A percentile compares a stretch with the other conserved stretches of the same genome.
Conservation (phyloP, 495 filamentous ascomycete species). For the Hamigera avellanea region DNA sequence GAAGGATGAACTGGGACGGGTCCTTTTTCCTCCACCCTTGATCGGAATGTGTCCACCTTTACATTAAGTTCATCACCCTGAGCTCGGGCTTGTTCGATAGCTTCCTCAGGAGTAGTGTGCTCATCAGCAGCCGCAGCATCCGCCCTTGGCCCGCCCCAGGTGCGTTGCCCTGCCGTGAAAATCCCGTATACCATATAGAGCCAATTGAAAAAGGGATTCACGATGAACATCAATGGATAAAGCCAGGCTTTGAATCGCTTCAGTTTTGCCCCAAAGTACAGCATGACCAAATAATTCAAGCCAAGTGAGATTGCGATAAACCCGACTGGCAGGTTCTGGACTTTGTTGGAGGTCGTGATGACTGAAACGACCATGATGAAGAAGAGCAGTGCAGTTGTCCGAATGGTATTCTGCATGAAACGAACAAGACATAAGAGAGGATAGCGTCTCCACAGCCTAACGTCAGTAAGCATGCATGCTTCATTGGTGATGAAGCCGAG, state of each 20-base stretch:
- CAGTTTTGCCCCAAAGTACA: conserved; percentile 85
- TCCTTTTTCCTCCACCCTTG: conserved; percentile 46
- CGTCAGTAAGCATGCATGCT: conserved; percentile 95
- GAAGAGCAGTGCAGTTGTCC: conserved; percentile 89
- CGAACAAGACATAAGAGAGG: conserved; percentile 80
- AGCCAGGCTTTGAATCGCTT: conserved; percentile 87
- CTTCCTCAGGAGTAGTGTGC: conserved; percentile 70
- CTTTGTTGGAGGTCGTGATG: conserved; percentile 68
- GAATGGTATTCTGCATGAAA: conserved; percentile 94
- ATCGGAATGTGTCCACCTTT: conserved; percentile 79
- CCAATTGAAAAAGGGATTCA: conserved; percentile 99
- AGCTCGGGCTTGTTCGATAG: conserved; percentile 65
- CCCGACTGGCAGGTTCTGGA: conserved; percentile 73
- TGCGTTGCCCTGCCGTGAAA: conserved; percentile 89
- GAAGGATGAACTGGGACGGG: conserved; percentile 56
- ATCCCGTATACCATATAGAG: conserved; percentile 84
- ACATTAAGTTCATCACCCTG: conserved; percentile 88
- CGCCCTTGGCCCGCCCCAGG: conserved; percentile 91
- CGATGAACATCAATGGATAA: conserved; percentile 89
- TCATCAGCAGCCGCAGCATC: conserved; percentile 80
- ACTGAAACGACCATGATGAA: conserved; percentile 89
- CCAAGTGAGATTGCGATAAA: conserved; percentile 95
- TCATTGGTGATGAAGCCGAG: conserved; percentile 97
- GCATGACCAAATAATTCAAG: conserved; percentile 90
- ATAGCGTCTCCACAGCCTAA: conserved; percentile 83